Conservation (phyloP, 306 rosid species). For the Benincasa hispida region DNA sequence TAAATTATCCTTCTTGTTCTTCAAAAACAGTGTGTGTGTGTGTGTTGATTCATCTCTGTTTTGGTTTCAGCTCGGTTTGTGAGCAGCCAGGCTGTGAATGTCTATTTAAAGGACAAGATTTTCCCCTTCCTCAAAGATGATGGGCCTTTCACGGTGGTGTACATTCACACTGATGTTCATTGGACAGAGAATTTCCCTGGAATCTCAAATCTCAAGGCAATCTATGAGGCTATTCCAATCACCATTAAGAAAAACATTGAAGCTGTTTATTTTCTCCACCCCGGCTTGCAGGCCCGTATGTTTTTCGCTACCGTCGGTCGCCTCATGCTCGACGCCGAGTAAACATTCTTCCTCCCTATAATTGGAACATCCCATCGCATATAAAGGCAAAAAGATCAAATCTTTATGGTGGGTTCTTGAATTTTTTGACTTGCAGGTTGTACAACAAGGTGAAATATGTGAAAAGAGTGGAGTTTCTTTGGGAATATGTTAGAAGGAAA, state of each 20-base stretch:
- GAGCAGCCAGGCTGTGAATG: slow-evolving; percentile 2
- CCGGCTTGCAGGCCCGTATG: background rate
- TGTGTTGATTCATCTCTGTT: background rate
- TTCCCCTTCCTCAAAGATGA: background rate
- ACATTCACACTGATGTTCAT: slow-evolving; percentile 7
- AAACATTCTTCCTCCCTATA: background rate
- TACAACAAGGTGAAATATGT: background rate
- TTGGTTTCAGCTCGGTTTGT: background rate
- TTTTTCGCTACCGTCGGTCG: slow-evolving; percentile 7
- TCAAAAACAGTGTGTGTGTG: background rate
- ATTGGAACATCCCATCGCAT: background rate
- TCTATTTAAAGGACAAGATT: background rate
- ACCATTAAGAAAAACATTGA: background rate
- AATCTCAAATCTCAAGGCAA: background rate
- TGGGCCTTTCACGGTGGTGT: slow-evolving; percentile 5
- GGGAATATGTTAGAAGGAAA: slow-evolving; percentile 6
- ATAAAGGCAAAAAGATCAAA: background rate
- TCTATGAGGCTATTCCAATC: background rate
- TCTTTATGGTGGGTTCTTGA: background rate
- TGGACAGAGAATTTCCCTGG: slow-evolving; percentile 1
- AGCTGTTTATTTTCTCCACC: slow-evolving; percentile 7
- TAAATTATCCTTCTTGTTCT: background rate
- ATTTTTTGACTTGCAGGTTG: background rate
- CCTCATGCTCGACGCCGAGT: background rate
- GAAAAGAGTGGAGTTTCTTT: slow-evolving; percentile 9